Evolutionary conservation across 2,329 filamentous ascomycete species (phyloP).

Genomic region (Epichloe sylvatica): DNA sequence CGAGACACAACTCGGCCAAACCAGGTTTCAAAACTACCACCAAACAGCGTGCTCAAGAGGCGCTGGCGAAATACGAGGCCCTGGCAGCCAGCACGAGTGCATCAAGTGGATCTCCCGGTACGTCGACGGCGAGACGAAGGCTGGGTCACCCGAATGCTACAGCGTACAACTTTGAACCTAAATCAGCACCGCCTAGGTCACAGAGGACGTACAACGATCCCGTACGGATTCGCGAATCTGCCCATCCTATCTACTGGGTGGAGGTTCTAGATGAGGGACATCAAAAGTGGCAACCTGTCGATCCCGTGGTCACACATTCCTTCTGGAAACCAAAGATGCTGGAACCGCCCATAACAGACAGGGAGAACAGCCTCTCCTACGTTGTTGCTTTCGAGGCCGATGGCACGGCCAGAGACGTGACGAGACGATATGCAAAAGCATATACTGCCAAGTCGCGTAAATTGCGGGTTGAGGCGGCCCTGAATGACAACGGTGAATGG

Average conservation of each 20-base stretch:
- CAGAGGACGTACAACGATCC: constrained; percentile 20
- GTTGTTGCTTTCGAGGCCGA: constrained; percentile 76
- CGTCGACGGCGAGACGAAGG: constrained; percentile 30
- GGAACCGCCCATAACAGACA: constrained; percentile 70
- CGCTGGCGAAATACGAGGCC: constrained; percentile 16
- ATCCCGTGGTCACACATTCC: constrained; percentile 65
- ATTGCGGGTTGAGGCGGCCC: constrained; percentile 54
- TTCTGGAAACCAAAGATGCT: constrained; percentile 63
- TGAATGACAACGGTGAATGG: constrained; percentile 37
- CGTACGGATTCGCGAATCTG: constrained; percentile 49
- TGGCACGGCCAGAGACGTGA: constrained; percentile 69
- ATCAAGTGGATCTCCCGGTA: constrained; percentile 15
- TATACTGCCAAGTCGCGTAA: constrained; percentile 85
- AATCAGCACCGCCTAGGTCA: constrained; percentile 22
- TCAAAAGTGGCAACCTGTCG: constrained; percentile 84
- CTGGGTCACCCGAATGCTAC: constrained; percentile 42
- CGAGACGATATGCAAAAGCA: constrained; percentile 70
- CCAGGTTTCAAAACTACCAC: constrained; percentile 17
- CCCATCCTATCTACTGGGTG: constrained; percentile 83
- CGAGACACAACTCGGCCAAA: constrained; percentile 23
- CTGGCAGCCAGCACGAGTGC: constrained; percentile 23
- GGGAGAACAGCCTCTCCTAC: constrained; percentile 65
- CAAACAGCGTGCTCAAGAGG: constrained; percentile 17
- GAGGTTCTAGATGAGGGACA: constrained; percentile 76
- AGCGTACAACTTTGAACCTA: constrained; percentile 35